Evolutionary conservation across 2,329 filamentous ascomycete species (phyloP).

Genomic region (Fusarium fujikuroi): DNA sequence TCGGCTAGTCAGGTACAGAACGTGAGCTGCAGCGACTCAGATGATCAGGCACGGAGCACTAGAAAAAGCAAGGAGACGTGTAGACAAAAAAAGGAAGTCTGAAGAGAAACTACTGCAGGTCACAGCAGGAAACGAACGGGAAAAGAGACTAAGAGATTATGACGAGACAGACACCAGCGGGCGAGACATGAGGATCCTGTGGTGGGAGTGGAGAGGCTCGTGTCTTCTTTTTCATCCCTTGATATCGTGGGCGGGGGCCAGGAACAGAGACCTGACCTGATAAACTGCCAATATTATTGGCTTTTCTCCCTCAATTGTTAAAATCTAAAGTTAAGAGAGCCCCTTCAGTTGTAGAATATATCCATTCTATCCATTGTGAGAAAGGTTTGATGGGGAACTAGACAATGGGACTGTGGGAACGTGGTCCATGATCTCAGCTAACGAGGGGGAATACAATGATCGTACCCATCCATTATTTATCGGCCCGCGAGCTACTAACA

Average conservation of each 20-base stretch:
- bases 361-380: conserved; percentile 19
- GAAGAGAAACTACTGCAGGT: conserved; percentile 23
- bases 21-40: conserved; percentile 25
- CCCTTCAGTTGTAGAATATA: conserved; percentile 16
- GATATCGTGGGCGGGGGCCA: conserved; percentile 14
- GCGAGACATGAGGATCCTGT: conserved; percentile 28
- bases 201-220: neutral
- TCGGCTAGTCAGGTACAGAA: conserved; percentile 26
- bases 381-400: neutral
- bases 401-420: conserved; percentile 32
- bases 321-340: neutral
- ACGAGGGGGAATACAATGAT: conserved; percentile 21
- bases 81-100: conserved; percentile 9
- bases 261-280: conserved; percentile 14
- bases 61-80: conserved; percentile 20
- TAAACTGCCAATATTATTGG: conserved; percentile 39
- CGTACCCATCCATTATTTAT: conserved; percentile 22
- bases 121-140: neutral
- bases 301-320: conserved; percentile 28
- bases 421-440: neutral
- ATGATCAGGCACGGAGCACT: conserved; percentile 22
- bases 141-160: conserved; percentile 19
- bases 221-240: conserved; percentile 26
- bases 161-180: conserved; percentile 27
- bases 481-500: conserved; percentile 18